Evolutionary conservation across 139 green algal genomes (phyloP), one percentile per base, ranked within the genome.

Genomic region (Spirogloea muscicola): DNA sequence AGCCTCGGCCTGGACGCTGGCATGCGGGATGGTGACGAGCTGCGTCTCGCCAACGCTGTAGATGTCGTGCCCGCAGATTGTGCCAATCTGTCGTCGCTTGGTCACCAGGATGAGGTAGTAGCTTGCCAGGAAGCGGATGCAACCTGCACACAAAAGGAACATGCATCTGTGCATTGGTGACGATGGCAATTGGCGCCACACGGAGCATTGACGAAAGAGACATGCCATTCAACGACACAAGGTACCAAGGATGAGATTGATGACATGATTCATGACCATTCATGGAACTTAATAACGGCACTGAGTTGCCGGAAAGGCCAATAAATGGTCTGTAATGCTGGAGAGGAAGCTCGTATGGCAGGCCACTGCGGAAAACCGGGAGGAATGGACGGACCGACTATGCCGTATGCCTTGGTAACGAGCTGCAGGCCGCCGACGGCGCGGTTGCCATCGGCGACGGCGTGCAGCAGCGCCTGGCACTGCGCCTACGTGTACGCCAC

Each of bases 81-180:
- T 83, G 6, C 91, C 93, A 39, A 94, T 75, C 16, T 84, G 74
- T 1, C 86, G 71, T 31, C 84, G 75, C 34, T 87, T 82, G 0
- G 90, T 95, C 37, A 95, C 74, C 44, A 98, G 74, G 60, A 98
- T 84, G 61, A 98, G 81, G 79, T 98, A 98, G 81, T 90, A 90
- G 3, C 84, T 81, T 58, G 91, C 86, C 25, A 91, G 86, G 69
- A 96, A 91, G 21, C 79, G 73, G 49, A 93, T 89, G 84, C 68
- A 78, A n/a, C 73, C 73, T 81, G 73, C 13, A 52, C n/a, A n/a
- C 1, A 29, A 27, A 27, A 25, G 55, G 25, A 13, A 38, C 29
- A 31, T 25, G 6, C 10, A 62, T n/a, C n/a, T n/a, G n/a, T n/a
- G n/a, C n/a, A n/a, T n/a, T n/a, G n/a, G n/a, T n/a, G n/a, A n/a